Evolutionary conservation across 164 flowering plant species (phyloP).

Genomic region (Dillenia turbinata): DNA sequence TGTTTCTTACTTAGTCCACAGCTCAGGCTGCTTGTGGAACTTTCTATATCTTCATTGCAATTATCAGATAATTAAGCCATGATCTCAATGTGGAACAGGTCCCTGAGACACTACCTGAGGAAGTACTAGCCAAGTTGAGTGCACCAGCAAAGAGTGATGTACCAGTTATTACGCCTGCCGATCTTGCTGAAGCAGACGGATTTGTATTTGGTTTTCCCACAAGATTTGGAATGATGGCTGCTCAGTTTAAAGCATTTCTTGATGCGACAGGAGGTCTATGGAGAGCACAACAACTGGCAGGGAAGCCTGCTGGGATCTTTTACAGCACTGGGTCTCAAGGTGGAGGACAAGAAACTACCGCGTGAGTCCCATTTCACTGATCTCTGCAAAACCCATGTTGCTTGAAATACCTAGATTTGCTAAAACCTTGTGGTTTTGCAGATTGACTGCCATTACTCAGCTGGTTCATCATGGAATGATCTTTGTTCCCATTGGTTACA

Average conservation of each 20-base stretch:
- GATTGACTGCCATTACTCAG: slow-evolving; percentile 89
- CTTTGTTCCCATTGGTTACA: slow-evolving; percentile 87
- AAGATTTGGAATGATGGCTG: slow-evolving; percentile 93
- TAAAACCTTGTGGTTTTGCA: slow-evolving; percentile 13
- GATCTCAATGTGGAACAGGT: slow-evolving; percentile 40
- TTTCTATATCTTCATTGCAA: no score
- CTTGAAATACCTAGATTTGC: not conserved
- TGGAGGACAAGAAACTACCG: slow-evolving; percentile 88
- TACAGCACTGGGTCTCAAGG: slow-evolving; percentile 90
- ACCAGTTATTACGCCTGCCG: slow-evolving; percentile 60
- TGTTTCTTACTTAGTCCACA: no score
- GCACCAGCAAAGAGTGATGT: slow-evolving; percentile 82
- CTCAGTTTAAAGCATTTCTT: slow-evolving; percentile 86
- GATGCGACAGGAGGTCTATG: slow-evolving; percentile 88
- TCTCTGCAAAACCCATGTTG: not conserved
- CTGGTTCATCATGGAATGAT: slow-evolving; percentile 90
- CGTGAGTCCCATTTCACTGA: slow-evolving; percentile 40
- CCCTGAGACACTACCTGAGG: slow-evolving; percentile 73
- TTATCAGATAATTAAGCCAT: no score
- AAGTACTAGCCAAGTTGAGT: slow-evolving; percentile 78
- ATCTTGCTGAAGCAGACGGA: slow-evolving; percentile 87
- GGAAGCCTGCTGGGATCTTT: slow-evolving; percentile 90
- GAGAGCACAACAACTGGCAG: slow-evolving; percentile 80
- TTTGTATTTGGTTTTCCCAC: slow-evolving; percentile 89
- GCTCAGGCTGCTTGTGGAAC: no score